Base-by-base conservation (phyloP, 805 yeast genomes). In the Zygosaccharomyces lentus region DNA sequence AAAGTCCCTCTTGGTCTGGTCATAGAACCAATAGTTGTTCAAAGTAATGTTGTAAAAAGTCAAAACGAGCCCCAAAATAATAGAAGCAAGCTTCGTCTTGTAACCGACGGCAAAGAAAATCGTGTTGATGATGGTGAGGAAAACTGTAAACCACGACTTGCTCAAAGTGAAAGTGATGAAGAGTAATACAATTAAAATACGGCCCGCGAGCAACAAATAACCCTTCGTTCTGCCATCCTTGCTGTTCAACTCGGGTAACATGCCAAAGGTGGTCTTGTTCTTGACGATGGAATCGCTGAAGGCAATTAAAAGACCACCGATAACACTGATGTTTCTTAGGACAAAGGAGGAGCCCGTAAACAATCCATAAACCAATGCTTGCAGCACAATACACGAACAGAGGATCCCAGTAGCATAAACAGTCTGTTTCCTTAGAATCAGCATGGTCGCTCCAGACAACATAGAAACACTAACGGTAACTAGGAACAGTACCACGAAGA, bases 221-320 rank as follows among this genome's bases (percentile, higher is more conserved):
- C 87, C 85, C 64, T 86, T 84, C 61, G 75, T 58, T 37, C 62
- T 69, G 16, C 58, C 63, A 74, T 70, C 88, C 87, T 66, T 84
- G 74, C 62, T 77, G 67, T 68, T 84, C 77, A 65, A 83, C 69
- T 70, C 73, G 17, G 74, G 74, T 15, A 70, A 55, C 57, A 71
- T 70, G 10, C 72, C 73, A 50, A 63, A 62, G 75, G 77, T 50
- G 74, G 72, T 70, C 84, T 76, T 69, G 75, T 82, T 69, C 78
- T 87, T 80, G 23, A 87, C 90, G 56, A 90, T 75, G 7, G 91
- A 81, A 64, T 91, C 97, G 45, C 91, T 80, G 48, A 88, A 78
- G 6, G 91, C 96, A 59, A 91, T 78, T 55, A 91, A 70, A 52
- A 91, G 75, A 6, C 98, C 98, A 37, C 99, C 99, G 54, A 88